phyloP scores from a whole-genome alignment of 139 green algal species.

The Yamagishiella unicocca region DNA sequence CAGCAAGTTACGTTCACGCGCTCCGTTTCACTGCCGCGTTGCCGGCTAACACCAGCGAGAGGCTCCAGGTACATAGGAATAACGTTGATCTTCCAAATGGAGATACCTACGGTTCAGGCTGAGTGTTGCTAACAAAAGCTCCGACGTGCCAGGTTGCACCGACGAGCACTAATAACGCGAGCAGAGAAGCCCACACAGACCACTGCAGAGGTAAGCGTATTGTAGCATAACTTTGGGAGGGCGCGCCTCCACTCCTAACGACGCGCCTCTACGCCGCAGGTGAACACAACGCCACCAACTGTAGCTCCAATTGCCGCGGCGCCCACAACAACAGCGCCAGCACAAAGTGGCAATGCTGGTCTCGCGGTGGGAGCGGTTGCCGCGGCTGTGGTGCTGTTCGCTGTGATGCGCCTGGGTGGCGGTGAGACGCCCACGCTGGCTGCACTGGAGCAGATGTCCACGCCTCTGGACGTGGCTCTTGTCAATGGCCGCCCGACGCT shows the following conservation, averaged over 20 bases:
- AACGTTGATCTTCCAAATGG: no score
- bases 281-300: background rate
- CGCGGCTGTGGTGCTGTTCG: conserved; percentile 73
- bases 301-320: background rate
- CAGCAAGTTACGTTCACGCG: no score
- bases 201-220: no score
- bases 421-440: conserved; percentile 69
- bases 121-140: no score
- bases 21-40: no score
- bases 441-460: conserved; percentile 70
- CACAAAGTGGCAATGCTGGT: background rate
- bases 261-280: no score
- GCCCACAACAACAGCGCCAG: background rate
- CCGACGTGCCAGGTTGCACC: background rate
- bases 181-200: no score
- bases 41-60: no score
- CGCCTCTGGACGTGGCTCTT: conserved; percentile 85
- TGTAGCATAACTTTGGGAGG: no score
- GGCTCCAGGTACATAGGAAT: no score
- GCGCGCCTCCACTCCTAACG: no score
- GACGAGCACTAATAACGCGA: background rate
- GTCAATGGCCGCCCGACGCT: conserved; percentile 88
- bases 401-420: conserved; percentile 58
- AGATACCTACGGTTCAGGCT: no score
- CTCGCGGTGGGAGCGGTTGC: conserved; percentile 74